Base-by-base conservation (phyloP, 2,329 filamentous ascomycete species). In the Diaporthe sp. region DNA sequence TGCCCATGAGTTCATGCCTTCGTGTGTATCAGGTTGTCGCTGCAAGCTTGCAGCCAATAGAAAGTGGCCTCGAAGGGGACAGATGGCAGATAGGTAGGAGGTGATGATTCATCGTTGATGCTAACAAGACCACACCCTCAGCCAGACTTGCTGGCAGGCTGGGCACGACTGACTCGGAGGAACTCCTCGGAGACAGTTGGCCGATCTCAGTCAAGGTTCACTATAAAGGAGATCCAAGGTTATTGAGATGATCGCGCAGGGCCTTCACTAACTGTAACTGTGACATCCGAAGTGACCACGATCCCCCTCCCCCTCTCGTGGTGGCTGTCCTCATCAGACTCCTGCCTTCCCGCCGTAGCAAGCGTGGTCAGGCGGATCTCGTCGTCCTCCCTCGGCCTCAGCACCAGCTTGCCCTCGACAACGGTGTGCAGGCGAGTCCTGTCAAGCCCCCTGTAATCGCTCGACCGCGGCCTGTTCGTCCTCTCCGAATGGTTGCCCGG, bases 101-200 rank as follows among this genome's bases (percentile, higher is more conserved):
- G 49, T 55, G 65, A 70, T 70, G 65, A 70, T 70, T 70, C 65
- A 70, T 70, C 65, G 65, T 70, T 53, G 34, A 1, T 70, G 49
- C 65, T 70, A 70, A 70, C 65, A 70, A 17, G 49, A 55, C 47
- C 65, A 42, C 65, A 39, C 13, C n/a, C 65, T 65, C 60, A 37
- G 17, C 34, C 31, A 51, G 12, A 17, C 28, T 17, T 20, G 28
- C 39, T 67, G 65, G 65, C 47, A 37, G 49, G 34, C 34, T 42
- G 65, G 49, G 47, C 49, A 55, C 17, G 17, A 70, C 65, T 70
- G 65, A 55, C 49, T 70, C 65, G 65, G 65, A 55, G 49, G 15
- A 13, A 42, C n/a, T 42, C n/a, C 20, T 55, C 17, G 25, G 5
- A 55, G 25, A 28, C 9, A 20, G 47, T 55, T 70, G 65, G 7